These are phyloP conservation scores for Ophioceras dolichostomum DNA, from an alignment of 2,329 filamentous ascomycete species.

Conservation along the genomic window DNA sequence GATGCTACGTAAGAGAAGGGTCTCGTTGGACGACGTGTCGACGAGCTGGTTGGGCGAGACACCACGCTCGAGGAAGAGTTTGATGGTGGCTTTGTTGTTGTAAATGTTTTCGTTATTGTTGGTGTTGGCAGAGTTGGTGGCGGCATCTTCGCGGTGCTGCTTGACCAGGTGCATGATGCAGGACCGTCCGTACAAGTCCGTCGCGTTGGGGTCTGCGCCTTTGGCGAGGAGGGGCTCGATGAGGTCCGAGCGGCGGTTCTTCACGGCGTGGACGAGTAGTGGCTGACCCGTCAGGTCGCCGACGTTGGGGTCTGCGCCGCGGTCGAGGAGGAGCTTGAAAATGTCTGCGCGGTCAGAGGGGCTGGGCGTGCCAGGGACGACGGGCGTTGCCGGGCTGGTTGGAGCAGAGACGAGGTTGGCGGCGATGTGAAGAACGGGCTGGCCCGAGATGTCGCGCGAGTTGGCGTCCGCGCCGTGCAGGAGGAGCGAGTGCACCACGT, in stretches of 20 bases:
- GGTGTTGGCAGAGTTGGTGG: too few relatives aligned
- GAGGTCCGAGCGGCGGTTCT: constrained; percentile 10
- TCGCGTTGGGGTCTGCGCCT: constrained; percentile 6
- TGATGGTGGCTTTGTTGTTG: constrained; percentile 1
- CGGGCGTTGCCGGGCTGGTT: constrained; percentile 1
- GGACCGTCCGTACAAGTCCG: constrained; percentile 2
- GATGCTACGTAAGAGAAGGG: constrained; percentile 20
- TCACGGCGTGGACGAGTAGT: constrained; percentile 8
- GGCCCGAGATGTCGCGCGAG: constrained; percentile 14
- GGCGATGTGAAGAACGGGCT: constrained; percentile 11
- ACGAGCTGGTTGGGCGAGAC: constrained; percentile 3
- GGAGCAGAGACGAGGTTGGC: constrained; percentile 11
- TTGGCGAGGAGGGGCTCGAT: constrained; percentile 3
- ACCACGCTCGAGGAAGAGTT: constrained; percentile 1
- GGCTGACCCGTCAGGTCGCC: constrained; percentile 10
- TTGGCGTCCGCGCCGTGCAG: constrained; percentile 19
- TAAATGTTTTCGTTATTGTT: constrained; percentile 4
- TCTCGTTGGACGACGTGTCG: constrained; percentile 5
- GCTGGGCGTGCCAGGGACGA: too few relatives aligned
- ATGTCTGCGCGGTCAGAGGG: constrained; percentile 15
- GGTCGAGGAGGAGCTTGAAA: constrained; percentile 15
- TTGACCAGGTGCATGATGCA: neutral
- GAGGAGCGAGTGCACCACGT: constrained; percentile 16
- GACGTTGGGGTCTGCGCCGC: constrained; percentile 17
- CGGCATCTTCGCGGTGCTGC: neutral